Percentiles rank a stretch among this genome's conserved stretches.
phyloP scores from a whole-genome alignment of 2,329 filamentous ascomycete genomes.

The Emmonsia crescens region DNA sequence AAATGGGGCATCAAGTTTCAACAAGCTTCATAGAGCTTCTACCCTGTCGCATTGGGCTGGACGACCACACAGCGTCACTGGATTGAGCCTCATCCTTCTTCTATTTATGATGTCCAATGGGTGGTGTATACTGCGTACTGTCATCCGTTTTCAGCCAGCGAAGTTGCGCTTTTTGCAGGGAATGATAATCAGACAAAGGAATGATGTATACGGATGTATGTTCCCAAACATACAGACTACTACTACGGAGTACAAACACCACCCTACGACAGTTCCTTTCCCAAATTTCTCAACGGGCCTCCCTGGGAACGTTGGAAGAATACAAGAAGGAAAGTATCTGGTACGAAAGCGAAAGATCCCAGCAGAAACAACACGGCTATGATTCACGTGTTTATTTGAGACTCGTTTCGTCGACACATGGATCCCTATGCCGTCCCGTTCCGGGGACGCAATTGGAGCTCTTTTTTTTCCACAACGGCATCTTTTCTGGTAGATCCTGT shows the following conservation, averaged over 20 bases:
- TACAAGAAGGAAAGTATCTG: background rate
- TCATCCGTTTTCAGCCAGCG: background rate
- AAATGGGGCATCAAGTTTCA: background rate
- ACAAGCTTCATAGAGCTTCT: background rate
- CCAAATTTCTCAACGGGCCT: background rate
- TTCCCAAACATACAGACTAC: background rate
- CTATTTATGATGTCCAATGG: background rate
- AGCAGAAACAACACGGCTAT: background rate
- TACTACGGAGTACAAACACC: too few relatives aligned
- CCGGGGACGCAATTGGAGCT: background rate
- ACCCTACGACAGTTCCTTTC: too few relatives aligned
- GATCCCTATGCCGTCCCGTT: background rate
- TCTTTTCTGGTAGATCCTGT: background rate
- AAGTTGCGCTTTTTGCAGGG: background rate
- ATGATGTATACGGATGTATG: too few relatives aligned
- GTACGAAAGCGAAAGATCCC: background rate
- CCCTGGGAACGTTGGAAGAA: background rate
- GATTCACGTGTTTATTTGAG: background rate
- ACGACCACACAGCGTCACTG: too few relatives aligned
- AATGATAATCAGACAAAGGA: background rate
- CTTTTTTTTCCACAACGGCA: background rate
- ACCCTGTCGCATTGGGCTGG: background rate
- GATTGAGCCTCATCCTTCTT: background rate
- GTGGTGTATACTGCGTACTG: background rate
- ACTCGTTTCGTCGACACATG: conserved; percentile 1